phyloP scores from a whole-genome alignment of 2,329 filamentous ascomycete genomes.

The Westerdykella sp. region DNA sequence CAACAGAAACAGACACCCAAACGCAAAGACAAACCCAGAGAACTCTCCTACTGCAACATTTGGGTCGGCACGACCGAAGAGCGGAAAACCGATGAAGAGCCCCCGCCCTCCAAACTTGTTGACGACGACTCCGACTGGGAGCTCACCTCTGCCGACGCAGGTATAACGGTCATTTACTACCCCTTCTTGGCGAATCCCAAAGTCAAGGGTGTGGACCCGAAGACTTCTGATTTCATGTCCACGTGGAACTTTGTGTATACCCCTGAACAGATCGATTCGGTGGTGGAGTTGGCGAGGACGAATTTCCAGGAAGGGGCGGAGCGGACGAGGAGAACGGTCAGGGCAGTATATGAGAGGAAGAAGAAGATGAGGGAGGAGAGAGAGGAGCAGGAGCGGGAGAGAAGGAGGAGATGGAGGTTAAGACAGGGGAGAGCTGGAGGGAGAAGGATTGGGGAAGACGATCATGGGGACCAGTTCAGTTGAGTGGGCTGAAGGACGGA shows the following conservation, averaged over 20 bases:
- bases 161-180: conserved; percentile 84
- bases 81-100: conserved; percentile 51
- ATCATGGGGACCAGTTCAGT: conserved; percentile 59
- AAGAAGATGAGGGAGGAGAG: conserved; percentile 58
- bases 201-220: conserved; percentile 75
- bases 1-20: conserved; percentile 15
- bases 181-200: conserved; percentile 79
- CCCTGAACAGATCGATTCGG: conserved; percentile 78
- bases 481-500: conserved; percentile 25
- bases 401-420: conserved; percentile 33
- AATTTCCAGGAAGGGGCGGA: conserved; percentile 82
- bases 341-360: conserved; percentile 90
- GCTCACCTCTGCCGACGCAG: conserved; percentile 69
- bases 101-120: conserved; percentile 49
- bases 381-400: conserved; percentile 39
- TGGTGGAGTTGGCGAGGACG: conserved; percentile 72
- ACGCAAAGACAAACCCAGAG: conserved; percentile 30
- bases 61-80: conserved; percentile 88
- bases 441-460: conserved; percentile 51
- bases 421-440: conserved; percentile 48
- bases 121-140: conserved; percentile 52
- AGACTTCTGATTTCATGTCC: conserved; percentile 75
- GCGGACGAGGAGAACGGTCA: conserved; percentile 69
- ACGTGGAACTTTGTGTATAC: conserved; percentile 99
- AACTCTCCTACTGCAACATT: conserved; percentile 84